Evolutionary conservation across 306 rosid species (phyloP).

Genomic region (Cyclanthera cordifolia): DNA sequence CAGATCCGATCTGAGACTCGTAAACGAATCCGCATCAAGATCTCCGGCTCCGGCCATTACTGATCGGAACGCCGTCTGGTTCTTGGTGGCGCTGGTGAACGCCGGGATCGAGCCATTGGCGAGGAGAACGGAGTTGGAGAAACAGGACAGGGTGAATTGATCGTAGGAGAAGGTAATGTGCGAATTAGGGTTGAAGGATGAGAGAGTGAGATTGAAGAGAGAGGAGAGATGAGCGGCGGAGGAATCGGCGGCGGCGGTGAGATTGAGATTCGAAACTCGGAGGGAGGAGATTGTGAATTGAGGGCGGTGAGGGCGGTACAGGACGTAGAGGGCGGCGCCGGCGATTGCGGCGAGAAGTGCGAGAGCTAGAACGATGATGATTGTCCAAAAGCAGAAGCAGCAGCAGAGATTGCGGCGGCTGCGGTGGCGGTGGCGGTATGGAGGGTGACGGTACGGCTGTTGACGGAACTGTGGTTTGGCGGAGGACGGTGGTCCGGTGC

Average conservation of each 20-base stretch:
- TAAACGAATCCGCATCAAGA: slow-evolving; percentile 58
- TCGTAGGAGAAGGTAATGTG: slow-evolving; percentile 69
- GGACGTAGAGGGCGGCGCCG: slow-evolving; percentile 64
- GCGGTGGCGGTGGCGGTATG: slow-evolving; percentile 41
- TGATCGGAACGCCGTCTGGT: slow-evolving; percentile 51
- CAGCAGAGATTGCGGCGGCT: slow-evolving; percentile 61
- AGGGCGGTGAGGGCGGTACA: slow-evolving; percentile 82
- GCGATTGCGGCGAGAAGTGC: slow-evolving; percentile 61
- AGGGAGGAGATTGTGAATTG: slow-evolving; percentile 73
- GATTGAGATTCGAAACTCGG: slow-evolving; percentile 67
- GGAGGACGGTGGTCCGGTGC: slow-evolving; percentile 1
- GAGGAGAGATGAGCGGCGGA: slow-evolving; percentile 57
- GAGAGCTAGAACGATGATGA: slow-evolving; percentile 35
- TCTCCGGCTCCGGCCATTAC: slow-evolving; percentile 34
- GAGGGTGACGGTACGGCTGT: slow-evolving; percentile 49
- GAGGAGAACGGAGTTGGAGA: slow-evolving; percentile 33
- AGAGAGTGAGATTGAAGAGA: slow-evolving; percentile 61
- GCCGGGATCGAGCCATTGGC: slow-evolving; percentile 67
- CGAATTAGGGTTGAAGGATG: slow-evolving; percentile 65
- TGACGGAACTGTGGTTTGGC: slow-evolving; percentile 47
- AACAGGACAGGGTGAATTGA: slow-evolving; percentile 32
- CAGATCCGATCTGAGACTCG: slow-evolving; percentile 63
- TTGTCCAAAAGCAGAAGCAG: slow-evolving; percentile 89
- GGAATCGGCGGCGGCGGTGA: slow-evolving; percentile 51
- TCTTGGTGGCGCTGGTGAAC: slow-evolving; percentile 44